Conservation (phyloP, 2,329 filamentous ascomycete species). For the Fusarium sp. region DNA sequence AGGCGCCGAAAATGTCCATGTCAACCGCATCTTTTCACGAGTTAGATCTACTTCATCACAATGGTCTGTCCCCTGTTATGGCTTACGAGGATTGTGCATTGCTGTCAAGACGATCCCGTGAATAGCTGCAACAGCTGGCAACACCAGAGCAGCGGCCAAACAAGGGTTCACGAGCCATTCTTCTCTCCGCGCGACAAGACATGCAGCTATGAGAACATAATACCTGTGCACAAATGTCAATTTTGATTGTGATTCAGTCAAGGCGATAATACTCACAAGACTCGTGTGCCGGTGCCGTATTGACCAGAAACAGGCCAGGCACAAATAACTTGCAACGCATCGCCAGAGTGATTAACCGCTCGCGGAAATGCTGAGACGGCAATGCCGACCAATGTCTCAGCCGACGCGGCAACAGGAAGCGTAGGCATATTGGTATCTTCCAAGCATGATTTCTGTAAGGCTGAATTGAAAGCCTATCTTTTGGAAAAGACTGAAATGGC, state of each 20-base stretch:
- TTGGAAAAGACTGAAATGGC: neutral
- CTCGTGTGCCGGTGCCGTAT: conserved; percentile 68
- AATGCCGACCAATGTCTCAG: neutral
- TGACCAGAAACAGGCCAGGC: conserved; percentile 71
- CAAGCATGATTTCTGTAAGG: conserved; percentile 21
- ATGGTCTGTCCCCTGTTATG: neutral
- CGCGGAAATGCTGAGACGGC: neutral
- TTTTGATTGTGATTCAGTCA: neutral
- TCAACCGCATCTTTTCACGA: conserved; percentile 69
- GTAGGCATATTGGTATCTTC: conserved; percentile 19
- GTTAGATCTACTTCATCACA: neutral
- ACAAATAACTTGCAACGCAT: conserved; percentile 63
- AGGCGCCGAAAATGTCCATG: conserved; percentile 78
- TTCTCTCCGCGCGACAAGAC: conserved; percentile 72
- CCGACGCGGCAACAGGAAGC: neutral
- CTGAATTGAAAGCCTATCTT: neutral
- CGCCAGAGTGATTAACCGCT: conserved; percentile 6
- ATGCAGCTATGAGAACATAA: conserved; percentile 75
- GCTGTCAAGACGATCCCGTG: conserved; percentile 74
- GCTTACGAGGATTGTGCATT: conserved; percentile 71
- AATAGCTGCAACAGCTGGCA: conserved; percentile 75
- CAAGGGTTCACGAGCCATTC: conserved; percentile 76
- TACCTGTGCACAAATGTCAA: conserved; percentile 60
- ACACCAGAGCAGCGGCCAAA: conserved; percentile 72
- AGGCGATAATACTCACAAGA: conserved; percentile 59